Conservation (phyloP, 2,329 filamentous ascomycete genomes). For the Cyclaneusma minus region DNA sequence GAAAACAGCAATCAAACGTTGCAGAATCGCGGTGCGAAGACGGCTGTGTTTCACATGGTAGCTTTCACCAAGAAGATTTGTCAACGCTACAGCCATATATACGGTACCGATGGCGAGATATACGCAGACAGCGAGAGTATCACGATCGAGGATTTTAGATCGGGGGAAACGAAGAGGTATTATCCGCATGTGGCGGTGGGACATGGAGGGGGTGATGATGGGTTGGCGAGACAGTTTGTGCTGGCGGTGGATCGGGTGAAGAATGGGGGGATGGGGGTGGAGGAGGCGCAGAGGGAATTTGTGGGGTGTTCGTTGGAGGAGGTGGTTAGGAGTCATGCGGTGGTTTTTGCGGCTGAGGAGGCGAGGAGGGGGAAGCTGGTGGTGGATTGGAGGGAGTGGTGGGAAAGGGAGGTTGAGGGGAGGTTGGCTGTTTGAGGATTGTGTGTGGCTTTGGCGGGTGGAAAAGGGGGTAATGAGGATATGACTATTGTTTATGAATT, state of each 20-base stretch:
- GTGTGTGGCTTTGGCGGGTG: too few species aligned
- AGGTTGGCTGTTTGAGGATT: conserved; percentile 5
- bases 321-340: conserved; percentile 72
- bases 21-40: conserved; percentile 51
- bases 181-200: conserved; percentile 45
- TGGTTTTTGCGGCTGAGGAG: conserved; percentile 90
- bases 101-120: conserved; percentile 76
- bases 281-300: conserved; percentile 56
- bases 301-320: conserved; percentile 80
- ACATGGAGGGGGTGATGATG: conserved; percentile 68
- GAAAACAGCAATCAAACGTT: conserved; percentile 9
- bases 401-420: conserved; percentile 37
- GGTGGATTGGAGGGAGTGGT: conserved; percentile 65
- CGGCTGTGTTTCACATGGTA: conserved; percentile 85
- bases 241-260: conserved; percentile 68
- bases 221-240: conserved; percentile 70
- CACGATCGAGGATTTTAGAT: conserved; percentile 56
- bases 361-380: conserved; percentile 56
- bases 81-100: conserved; percentile 69
- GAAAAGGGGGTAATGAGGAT: too few species aligned
- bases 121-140: conserved; percentile 71
- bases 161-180: conserved; percentile 35
- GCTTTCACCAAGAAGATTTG: conserved; percentile 80
- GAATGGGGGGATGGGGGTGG: conserved; percentile 47
- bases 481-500: too few species aligned